Base-by-base conservation (phyloP, 495 filamentous ascomycete genomes). In the Saxophila tyrrhenica region DNA sequence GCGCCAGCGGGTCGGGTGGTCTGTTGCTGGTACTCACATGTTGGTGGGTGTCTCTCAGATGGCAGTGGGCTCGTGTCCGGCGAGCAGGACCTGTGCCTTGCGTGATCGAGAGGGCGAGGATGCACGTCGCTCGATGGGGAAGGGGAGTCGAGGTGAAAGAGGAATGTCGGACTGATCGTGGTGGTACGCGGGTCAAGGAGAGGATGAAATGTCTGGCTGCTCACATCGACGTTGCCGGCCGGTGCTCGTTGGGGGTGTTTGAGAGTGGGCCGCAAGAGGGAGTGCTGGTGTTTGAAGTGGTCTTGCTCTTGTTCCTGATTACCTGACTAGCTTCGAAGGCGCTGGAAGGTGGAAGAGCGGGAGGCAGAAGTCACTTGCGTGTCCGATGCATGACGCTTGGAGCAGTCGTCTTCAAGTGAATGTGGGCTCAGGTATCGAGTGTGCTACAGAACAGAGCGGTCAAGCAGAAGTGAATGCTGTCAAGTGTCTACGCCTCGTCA, bases 121-220 rank as follows among this genome's bases (percentile, higher is more conserved):
- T 62, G 59, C 59, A 62, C 51, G 48, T 62, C 55, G 55, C 59
- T 55, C 55, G 42, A 54, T 45, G 38, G 13, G 46, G 53, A 35
- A 2, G 58, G 7, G 2, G 23, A 46, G 25, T 48, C 41, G 20
- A 49, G n/a, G 25, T 13, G 13, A 35, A 13, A 7, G 29, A 35
- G 29, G 29, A 35, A 35, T 35, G 29, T n/a, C n/a, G n/a, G n/a
- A n/a, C n/a, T n/a, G n/a, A n/a, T n/a, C n/a, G n/a, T n/a, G n/a
- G n/a, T n/a, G n/a, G n/a, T n/a, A n/a, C n/a, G n/a, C n/a, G n/a
- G n/a, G n/a, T n/a, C n/a, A n/a, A n/a, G n/a, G 41, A 44, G 15
- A n/a, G 7, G 41, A 44, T 44, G 41, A 21, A 44, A 9, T 44
- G 41, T 21, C 41, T n/a, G 41, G 19, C 41, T 44, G 15, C 7